Percentiles rank a stretch among this genome's conserved stretches.
Evolutionary conservation across 306 rosid genomes (phyloP).

Genomic region (Quercus berberidifolia): DNA sequence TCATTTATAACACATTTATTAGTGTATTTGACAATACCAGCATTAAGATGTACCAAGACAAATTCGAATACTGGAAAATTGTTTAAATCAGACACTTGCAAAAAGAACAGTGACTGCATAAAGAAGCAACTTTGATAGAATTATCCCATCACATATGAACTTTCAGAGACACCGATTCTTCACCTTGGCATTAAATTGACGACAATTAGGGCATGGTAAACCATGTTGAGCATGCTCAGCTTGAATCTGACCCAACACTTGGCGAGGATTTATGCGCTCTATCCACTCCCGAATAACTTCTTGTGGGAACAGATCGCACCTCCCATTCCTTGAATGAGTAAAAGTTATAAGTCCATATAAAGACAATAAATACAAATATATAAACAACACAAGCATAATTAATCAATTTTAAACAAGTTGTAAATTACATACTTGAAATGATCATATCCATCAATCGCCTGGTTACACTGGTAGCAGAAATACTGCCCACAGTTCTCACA

Average conservation of each 20-base stretch:
- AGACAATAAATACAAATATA: slow-evolving; percentile 5
- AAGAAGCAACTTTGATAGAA: neutral
- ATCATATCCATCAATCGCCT: slow-evolving; percentile 60
- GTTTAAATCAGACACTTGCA: neutral
- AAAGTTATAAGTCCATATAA: slow-evolving; percentile 18
- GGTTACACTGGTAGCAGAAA: slow-evolving; percentile 85
- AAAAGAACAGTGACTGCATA: neutral
- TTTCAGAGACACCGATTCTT: neutral
- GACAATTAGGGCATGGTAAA: slow-evolving; percentile 65
- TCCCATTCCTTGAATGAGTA: slow-evolving; percentile 49
- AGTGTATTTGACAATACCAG: neutral
- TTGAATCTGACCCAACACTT: slow-evolving; percentile 55
- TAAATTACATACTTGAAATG: slow-evolving; percentile 63
- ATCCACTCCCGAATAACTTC: slow-evolving; percentile 59
- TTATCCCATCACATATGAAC: neutral
- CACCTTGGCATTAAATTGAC: slow-evolving; percentile 90
- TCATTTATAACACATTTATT: neutral
- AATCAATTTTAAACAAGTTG: slow-evolving; percentile 1
- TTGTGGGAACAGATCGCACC: slow-evolving; percentile 74
- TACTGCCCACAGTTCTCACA: slow-evolving; percentile 72
- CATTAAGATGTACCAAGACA: neutral
- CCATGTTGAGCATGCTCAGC: slow-evolving; percentile 46
- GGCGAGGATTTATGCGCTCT: slow-evolving; percentile 60
- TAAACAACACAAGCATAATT: slow-evolving; percentile 19
- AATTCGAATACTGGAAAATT: neutral